These are phyloP conservation scores for Plantago elongata DNA, from an alignment of 257 asterid species.

Conservation along the genomic window DNA sequence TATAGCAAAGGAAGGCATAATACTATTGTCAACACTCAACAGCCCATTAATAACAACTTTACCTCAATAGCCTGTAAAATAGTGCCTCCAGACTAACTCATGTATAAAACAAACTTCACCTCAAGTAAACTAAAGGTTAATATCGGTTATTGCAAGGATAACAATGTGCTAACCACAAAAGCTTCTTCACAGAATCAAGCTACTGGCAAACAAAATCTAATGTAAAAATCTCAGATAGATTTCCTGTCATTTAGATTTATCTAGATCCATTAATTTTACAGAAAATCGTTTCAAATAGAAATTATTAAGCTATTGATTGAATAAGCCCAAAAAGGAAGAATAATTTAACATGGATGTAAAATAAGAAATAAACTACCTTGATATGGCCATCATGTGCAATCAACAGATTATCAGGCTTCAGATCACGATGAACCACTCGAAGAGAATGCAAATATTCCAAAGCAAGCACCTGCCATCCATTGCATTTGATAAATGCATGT, in stretches of 20 bases:
- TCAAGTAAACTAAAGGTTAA: too few relatives aligned
- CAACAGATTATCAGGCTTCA: conserved; percentile 97
- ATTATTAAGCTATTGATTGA: conserved; percentile 12
- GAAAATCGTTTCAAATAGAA: neutral
- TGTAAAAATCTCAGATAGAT: too few relatives aligned
- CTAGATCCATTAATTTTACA: too few relatives aligned
- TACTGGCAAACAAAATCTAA: too few relatives aligned
- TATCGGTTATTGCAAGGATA: too few relatives aligned
- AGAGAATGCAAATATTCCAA: conserved; percentile 93
- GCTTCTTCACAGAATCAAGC: too few relatives aligned
- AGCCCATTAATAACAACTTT: conserved; percentile 9
- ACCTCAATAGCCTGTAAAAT: too few relatives aligned
- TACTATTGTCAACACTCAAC: conserved; percentile 5
- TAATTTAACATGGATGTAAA: conserved; percentile 3
- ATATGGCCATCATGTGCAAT: conserved; percentile 99
- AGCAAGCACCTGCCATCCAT: conserved; percentile 80
- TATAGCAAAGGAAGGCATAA: conserved; percentile 7
- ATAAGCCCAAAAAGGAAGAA: conserved; percentile 14
- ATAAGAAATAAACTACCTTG: conserved; percentile 49
- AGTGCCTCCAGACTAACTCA: too few relatives aligned
- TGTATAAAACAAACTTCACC: too few relatives aligned
- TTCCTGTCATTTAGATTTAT: too few relatives aligned
- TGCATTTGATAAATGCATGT: conserved; percentile 17
- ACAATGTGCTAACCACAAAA: too few relatives aligned
- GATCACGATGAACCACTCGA: conserved; percentile 96